Conservation (phyloP, 352 stramenopile species). For the Pythium aphanidermatum region DNA sequence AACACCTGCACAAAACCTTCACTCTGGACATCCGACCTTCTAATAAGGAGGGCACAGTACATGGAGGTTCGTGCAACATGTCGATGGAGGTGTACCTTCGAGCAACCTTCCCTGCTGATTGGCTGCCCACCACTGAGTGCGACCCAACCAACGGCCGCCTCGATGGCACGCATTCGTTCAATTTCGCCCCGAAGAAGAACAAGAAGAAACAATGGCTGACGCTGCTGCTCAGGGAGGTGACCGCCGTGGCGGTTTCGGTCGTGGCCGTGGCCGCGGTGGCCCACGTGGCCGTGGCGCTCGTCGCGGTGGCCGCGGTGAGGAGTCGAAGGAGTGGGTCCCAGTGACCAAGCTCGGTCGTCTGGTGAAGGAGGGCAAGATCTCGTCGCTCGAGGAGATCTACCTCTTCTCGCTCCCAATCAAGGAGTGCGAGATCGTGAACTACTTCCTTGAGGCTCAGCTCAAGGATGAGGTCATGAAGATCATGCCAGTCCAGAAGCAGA, state of each 20-base stretch:
- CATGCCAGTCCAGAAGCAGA: slow-evolving; percentile 99
- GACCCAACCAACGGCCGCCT: background rate
- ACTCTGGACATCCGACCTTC: slow-evolving; percentile 4
- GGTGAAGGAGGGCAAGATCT: slow-evolving; percentile 99
- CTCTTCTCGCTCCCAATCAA: slow-evolving; percentile 99
- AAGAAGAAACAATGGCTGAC: slow-evolving; percentile 79
- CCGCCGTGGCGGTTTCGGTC: slow-evolving; percentile 92
- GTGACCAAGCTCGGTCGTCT: slow-evolving; percentile 99
- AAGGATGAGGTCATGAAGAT: slow-evolving; percentile 99
- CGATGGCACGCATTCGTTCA: slow-evolving; percentile 63
- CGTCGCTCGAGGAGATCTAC: slow-evolving; percentile 99
- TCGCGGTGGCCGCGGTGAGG: slow-evolving; percentile 84
- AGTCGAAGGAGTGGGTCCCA: slow-evolving; percentile 96
- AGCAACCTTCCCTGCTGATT: slow-evolving; percentile 4
- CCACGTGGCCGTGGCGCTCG: slow-evolving; percentile 86
- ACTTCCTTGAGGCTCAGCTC: slow-evolving; percentile 97
- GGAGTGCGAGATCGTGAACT: slow-evolving; percentile 99
- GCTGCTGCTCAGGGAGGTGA: slow-evolving; percentile 63
- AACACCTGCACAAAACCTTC: slow-evolving; percentile 5
- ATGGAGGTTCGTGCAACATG: background rate
- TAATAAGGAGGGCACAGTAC: slow-evolving; percentile 1
- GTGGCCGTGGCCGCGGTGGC: slow-evolving; percentile 85
- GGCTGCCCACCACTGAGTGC: background rate
- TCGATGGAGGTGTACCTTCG: background rate
- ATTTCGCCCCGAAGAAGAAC: slow-evolving; percentile 65